Evolutionary conservation across 2,329 filamentous ascomycete genomes (phyloP).

Genomic region (Fusarium metavorans): DNA sequence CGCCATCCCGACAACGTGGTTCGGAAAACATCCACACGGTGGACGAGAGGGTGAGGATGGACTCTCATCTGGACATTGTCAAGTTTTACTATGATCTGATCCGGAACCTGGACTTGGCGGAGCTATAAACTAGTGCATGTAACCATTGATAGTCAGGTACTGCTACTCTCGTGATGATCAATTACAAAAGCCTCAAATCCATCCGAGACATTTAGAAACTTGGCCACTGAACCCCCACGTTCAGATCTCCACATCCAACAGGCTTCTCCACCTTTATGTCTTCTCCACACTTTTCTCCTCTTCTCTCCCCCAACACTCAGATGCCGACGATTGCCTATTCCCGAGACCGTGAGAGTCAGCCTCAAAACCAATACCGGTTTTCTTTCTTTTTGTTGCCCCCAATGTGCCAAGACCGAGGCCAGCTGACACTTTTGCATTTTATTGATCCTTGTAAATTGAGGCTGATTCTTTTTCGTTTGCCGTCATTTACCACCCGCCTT

Average conservation of each 20-base stretch:
- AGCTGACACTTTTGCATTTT: neutral
- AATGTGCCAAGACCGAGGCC: neutral
- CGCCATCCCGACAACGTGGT: constrained; percentile 48
- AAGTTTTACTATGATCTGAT: constrained; percentile 59
- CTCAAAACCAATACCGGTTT: constrained; percentile 10
- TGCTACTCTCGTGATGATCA: neutral
- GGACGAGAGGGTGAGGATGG: constrained; percentile 55
- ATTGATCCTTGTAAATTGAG: neutral
- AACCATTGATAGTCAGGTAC: neutral
- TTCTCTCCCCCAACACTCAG: constrained; percentile 24
- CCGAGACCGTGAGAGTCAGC: neutral
- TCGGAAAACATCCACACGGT: constrained; percentile 55
- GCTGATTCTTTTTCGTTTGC: neutral
- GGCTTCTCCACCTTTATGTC: neutral
- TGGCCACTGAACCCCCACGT: constrained; percentile 9
- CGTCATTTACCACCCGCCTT: neutral
- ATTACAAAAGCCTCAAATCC: neutral
- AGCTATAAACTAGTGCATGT: constrained; percentile 30
- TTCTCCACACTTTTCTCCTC: constrained; percentile 29
- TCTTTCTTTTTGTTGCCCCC: neutral
- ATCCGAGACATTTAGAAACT: neutral
- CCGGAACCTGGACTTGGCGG: constrained; percentile 58
- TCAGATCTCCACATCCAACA: neutral
- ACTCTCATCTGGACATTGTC: constrained; percentile 54
- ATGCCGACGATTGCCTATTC: constrained; percentile 9